phyloP scores from a whole-genome alignment of 2,329 filamentous ascomycete genomes.

The Penicillium sp. region DNA sequence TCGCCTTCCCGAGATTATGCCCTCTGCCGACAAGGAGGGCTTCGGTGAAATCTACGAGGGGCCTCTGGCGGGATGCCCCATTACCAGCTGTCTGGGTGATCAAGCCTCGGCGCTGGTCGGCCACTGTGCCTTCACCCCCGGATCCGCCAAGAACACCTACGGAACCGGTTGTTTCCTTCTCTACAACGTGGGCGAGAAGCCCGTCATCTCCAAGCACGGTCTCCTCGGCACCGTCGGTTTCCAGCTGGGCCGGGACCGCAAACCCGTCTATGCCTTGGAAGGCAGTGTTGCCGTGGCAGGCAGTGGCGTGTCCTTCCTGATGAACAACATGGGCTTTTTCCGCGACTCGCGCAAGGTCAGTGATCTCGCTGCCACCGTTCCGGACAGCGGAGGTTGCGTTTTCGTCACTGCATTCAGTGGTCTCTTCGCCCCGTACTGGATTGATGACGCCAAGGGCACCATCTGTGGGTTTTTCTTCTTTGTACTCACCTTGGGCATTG shows the following conservation, averaged over 20 bases:
- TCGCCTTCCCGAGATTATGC: conserved; percentile 76
- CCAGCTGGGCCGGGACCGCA: conserved; percentile 65
- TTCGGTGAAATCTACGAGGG: conserved; percentile 69
- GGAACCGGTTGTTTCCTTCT: conserved; percentile 86
- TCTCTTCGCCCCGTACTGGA: conserved; percentile 91
- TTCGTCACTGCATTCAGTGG: conserved; percentile 90
- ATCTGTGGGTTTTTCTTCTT: conserved; percentile 56
- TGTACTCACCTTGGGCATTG: neutral
- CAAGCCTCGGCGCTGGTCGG: conserved; percentile 84
- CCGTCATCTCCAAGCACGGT: conserved; percentile 79
- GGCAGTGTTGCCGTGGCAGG: conserved; percentile 81
- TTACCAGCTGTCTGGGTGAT: conserved; percentile 83
- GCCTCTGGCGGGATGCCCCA: conserved; percentile 65
- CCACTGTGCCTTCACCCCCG: conserved; percentile 78
- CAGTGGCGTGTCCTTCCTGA: conserved; percentile 72
- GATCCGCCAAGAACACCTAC: conserved; percentile 86
- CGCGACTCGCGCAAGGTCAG: conserved; percentile 61
- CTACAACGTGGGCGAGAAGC: conserved; percentile 81
- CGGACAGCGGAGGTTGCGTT: conserved; percentile 78
- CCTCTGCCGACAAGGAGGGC: conserved; percentile 70
- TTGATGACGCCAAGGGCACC: conserved; percentile 87
- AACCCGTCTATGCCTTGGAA: conserved; percentile 76
- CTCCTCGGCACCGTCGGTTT: conserved; percentile 82
- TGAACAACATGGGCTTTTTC: conserved; percentile 64
- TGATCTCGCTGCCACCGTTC: conserved; percentile 61